phyloP scores from a whole-genome alignment of 2,329 filamentous ascomycete genomes.

The Zasmidium cellare region DNA sequence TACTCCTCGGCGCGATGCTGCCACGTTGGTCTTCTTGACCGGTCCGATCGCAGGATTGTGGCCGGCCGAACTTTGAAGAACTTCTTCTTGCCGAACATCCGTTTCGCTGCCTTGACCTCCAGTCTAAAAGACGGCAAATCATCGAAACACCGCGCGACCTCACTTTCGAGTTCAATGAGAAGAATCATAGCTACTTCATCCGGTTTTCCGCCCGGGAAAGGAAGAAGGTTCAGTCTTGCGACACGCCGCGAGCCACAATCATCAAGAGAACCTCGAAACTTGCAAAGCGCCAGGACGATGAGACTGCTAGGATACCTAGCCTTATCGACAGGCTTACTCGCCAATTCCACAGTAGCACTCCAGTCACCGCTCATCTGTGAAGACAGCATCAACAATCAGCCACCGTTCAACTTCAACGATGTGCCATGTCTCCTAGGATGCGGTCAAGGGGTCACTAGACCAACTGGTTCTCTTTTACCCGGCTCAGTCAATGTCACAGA shows the following conservation, averaged over 20 bases:
- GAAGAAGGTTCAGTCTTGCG: too few species aligned
- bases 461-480: neutral
- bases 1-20: neutral
- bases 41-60: neutral
- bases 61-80: neutral
- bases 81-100: neutral
- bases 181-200: too few species aligned
- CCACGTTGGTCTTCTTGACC: neutral
- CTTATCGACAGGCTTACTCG: neutral
- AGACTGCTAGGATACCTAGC: neutral
- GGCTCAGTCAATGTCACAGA: neutral
- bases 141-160: too few species aligned
- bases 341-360: neutral
- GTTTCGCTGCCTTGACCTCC: neutral
- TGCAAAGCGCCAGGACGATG: too few species aligned
- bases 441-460: neutral
- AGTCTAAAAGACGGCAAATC: too few species aligned
- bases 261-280: too few species aligned
- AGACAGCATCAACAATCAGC: neutral
- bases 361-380: neutral
- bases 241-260: too few species aligned
- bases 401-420: slow-evolving; percentile 1
- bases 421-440: neutral
- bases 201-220: too few species aligned
- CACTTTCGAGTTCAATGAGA: too few species aligned